Evolutionary conservation across 805 yeast species (phyloP).

Genomic region (Candida golubevii): DNA sequence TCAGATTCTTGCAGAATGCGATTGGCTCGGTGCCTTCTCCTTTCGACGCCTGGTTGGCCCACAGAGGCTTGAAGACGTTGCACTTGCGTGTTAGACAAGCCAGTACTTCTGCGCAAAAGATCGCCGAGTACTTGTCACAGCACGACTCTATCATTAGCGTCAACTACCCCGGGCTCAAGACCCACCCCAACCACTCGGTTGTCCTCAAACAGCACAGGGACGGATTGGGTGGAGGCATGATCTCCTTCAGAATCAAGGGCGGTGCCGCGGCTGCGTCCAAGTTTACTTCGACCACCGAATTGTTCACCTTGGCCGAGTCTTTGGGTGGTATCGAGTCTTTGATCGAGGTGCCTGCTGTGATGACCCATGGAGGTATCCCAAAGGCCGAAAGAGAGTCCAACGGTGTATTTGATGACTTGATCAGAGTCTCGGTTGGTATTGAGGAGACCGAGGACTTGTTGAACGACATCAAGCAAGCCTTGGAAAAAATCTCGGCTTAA

Average conservation of each 20-base stretch:
- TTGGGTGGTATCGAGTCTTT: slow-evolving; percentile 87
- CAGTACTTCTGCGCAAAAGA: slow-evolving; percentile 56
- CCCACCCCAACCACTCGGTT: slow-evolving; percentile 59
- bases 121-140: slow-evolving; percentile 58
- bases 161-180: slow-evolving; percentile 77
- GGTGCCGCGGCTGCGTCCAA: slow-evolving; percentile 72
- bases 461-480: slow-evolving; percentile 65
- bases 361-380: slow-evolving; percentile 93
- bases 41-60: slow-evolving; percentile 89
- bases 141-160: slow-evolving; percentile 58
- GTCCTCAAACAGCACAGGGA: slow-evolving; percentile 76
- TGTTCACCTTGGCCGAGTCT: slow-evolving; percentile 85
- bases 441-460: slow-evolving; percentile 78
- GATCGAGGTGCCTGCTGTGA: slow-evolving; percentile 82
- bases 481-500: slow-evolving; percentile 3
- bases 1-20: slow-evolving; percentile 80
- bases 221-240: slow-evolving; percentile 88
- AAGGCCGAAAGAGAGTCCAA: slow-evolving; percentile 68
- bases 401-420: slow-evolving; percentile 78
- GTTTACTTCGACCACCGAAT: slow-evolving; percentile 68
- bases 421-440: slow-evolving; percentile 82
- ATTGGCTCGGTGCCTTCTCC: slow-evolving; percentile 88
- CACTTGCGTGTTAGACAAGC: slow-evolving; percentile 77
- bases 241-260: slow-evolving; percentile 80
- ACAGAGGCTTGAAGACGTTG: slow-evolving; percentile 84